Evolutionary conservation across 2,329 filamentous ascomycete species (phyloP).

Genomic region (Gremmenia infestans): DNA sequence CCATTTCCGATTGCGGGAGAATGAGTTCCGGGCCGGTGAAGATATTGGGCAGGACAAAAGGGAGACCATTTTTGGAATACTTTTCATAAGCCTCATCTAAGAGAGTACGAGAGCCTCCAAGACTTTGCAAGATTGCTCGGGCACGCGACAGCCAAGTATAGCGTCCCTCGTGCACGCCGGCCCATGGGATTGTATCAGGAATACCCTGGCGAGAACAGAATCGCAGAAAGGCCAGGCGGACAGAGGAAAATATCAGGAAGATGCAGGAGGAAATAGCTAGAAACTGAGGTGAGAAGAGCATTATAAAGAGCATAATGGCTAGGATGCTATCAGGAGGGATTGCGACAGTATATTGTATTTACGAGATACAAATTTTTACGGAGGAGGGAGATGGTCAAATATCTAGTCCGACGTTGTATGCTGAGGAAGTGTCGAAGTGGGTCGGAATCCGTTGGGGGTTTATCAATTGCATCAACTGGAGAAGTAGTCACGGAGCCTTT

Average conservation of each 20-base stretch:
- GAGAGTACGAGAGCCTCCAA: conserved; percentile 16
- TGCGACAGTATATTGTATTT: not conserved
- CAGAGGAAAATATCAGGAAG: not conserved
- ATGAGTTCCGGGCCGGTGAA: conserved; percentile 38
- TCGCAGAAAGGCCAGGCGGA: conserved; percentile 8
- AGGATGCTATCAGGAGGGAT: not conserved
- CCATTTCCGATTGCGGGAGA: conserved; percentile 36
- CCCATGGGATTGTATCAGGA: conserved; percentile 15
- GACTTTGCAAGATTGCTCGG: conserved; percentile 12
- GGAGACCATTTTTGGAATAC: conserved; percentile 39
- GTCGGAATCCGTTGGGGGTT: too few relatives aligned
- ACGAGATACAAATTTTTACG: not conserved
- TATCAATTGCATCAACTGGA: too few relatives aligned
- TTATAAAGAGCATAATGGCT: not conserved
- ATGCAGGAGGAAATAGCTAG: not conserved
- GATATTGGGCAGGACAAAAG: conserved; percentile 39
- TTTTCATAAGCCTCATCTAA: conserved; percentile 19
- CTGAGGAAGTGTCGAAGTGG: too few relatives aligned
- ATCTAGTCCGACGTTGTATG: too few relatives aligned
- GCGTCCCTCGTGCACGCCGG: conserved; percentile 4
- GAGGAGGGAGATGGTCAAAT: too few relatives aligned
- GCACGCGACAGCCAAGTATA: conserved; percentile 10
- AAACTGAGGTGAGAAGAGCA: not conserved
- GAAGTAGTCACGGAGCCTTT: too few relatives aligned
- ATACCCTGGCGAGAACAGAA: conserved; percentile 15